Percentiles rank a stretch among this genome's conserved stretches.
Evolutionary conservation across 2,329 filamentous ascomycete genomes (phyloP).

Genomic region (Seiridium unicorne): DNA sequence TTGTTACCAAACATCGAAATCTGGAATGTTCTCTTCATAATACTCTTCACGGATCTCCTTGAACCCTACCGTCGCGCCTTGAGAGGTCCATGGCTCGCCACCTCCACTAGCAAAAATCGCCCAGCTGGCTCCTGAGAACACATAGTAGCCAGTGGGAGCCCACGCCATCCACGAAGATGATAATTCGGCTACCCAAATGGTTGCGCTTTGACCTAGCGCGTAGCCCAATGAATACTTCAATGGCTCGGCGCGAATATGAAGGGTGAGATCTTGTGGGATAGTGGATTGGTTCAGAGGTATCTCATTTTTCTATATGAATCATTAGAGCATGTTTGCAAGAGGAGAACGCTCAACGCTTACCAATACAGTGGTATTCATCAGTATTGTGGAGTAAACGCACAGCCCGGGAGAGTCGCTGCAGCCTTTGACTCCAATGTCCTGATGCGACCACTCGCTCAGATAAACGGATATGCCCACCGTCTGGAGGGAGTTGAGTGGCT

Average conservation of each 20-base stretch:
- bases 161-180: not conserved
- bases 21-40: not conserved
- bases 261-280: constrained; percentile 11
- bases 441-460: constrained; percentile 21
- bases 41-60: not conserved
- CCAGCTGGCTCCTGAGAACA: not conserved
- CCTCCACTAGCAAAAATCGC: not conserved
- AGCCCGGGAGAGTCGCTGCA: constrained; percentile 17
- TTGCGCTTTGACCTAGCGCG: not conserved
- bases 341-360: not conserved
- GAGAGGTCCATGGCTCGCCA: not conserved
- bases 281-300: not conserved
- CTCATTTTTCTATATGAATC: not conserved
- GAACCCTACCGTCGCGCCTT: not conserved
- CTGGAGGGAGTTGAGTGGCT: constrained; percentile 15
- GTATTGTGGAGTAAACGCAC: not conserved
- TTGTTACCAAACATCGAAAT: not conserved
- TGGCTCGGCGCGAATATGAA: constrained; percentile 21
- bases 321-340: not conserved
- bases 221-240: constrained; percentile 21
- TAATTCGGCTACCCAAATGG: not conserved
- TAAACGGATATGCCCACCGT: constrained; percentile 25
- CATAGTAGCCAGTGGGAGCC: not conserved
- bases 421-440: constrained; percentile 26
- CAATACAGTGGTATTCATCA: constrained; percentile 2